Percentiles rank a stretch among this genome's conserved stretches.
Evolutionary conservation across 305 asterid genomes (phyloP).

Genomic region (Rubia tinctorum): DNA sequence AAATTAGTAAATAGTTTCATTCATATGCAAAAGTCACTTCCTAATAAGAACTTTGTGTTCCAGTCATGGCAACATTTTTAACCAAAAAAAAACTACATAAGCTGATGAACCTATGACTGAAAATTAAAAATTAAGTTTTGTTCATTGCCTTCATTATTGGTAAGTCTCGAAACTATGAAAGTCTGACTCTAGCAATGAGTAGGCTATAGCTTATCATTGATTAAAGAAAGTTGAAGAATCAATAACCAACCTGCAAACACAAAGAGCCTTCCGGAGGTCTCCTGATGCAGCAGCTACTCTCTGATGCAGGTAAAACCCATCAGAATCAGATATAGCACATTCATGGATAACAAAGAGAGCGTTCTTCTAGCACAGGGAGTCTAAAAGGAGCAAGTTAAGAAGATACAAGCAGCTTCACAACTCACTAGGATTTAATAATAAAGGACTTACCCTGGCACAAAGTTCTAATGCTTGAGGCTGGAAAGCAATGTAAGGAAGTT

Average conservation of each 20-base stretch:
- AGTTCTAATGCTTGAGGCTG: slow-evolving; percentile 93
- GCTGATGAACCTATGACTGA: background rate
- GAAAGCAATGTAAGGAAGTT: slow-evolving; percentile 64
- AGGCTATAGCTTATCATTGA: background rate
- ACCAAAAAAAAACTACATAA: background rate
- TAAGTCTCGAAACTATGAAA: background rate
- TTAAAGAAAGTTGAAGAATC: slow-evolving; percentile 12
- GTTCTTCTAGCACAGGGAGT: background rate
- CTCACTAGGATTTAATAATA: slow-evolving; percentile 15
- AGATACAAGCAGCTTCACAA: slow-evolving; percentile 11
- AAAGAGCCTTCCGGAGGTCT: slow-evolving; percentile 92
- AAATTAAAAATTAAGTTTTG: background rate
- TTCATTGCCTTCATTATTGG: background rate
- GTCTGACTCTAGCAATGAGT: background rate
- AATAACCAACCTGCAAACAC: slow-evolving; percentile 75
- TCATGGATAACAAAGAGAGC: background rate
- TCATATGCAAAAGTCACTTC: too few species aligned
- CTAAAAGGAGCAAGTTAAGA: slow-evolving; percentile 6
- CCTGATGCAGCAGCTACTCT: slow-evolving; percentile 95
- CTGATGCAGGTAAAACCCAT: slow-evolving; percentile 42
- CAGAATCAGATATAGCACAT: slow-evolving; percentile 14
- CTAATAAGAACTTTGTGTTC: background rate
- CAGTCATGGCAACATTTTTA: background rate
- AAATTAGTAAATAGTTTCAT: background rate
- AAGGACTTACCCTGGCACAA: slow-evolving; percentile 75